phyloP scores from a whole-genome alignment of 2,329 filamentous ascomycete species.

The Periconia digitata region DNA sequence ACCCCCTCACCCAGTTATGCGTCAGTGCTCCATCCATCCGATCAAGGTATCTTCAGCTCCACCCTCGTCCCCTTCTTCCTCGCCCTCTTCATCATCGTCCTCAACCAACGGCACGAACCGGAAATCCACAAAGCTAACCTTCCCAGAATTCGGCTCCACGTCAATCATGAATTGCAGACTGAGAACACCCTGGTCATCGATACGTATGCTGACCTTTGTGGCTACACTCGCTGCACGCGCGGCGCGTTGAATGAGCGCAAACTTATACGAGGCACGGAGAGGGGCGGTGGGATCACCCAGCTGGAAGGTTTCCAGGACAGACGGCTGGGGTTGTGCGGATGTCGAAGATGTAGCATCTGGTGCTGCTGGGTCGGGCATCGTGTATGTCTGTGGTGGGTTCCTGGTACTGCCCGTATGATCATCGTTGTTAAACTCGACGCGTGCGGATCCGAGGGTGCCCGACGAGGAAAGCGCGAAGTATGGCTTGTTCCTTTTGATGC shows the following conservation, averaged over 20 bases:
- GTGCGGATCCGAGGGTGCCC: constrained; percentile 61
- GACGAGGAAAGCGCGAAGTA: constrained; percentile 71
- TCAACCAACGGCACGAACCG: constrained; percentile 74
- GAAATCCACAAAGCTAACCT: constrained; percentile 77
- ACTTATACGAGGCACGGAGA: constrained; percentile 72
- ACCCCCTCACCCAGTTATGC: background rate
- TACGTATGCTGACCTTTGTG: constrained; percentile 87
- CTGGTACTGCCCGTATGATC: constrained; percentile 18
- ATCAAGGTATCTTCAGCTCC: background rate
- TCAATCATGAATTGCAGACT: constrained; percentile 97
- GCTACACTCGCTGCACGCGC: constrained; percentile 90
- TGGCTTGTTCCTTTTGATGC: constrained; percentile 51
- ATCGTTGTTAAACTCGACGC: constrained; percentile 60
- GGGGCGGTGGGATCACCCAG: constrained; percentile 46
- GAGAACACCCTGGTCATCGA: constrained; percentile 85
- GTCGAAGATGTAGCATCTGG: constrained; percentile 13
- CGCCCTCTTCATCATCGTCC: constrained; percentile 46
- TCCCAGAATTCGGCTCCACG: constrained; percentile 61
- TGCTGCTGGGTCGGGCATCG: constrained; percentile 15
- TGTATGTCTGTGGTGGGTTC: constrained; percentile 7
- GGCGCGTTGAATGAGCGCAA: constrained; percentile 81
- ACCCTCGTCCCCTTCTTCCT: constrained; percentile 11
- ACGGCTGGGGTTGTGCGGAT: constrained; percentile 10
- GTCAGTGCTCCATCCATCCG: too few species aligned
- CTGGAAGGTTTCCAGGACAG: constrained; percentile 72